phyloP scores from a whole-genome alignment of 2,329 filamentous ascomycete genomes.

The Paracoccidioides lutzii region DNA sequence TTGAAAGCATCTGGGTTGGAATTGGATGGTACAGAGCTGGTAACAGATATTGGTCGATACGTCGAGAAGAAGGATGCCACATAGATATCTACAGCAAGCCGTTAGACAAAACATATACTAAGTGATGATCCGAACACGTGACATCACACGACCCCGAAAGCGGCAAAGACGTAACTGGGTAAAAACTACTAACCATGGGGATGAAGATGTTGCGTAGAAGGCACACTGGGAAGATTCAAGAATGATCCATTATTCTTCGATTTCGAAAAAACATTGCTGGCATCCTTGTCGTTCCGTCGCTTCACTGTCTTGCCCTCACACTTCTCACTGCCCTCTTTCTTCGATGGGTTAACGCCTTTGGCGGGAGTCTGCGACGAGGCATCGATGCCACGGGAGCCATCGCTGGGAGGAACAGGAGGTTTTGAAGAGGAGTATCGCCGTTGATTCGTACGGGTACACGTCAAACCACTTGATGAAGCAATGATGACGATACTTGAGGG shows the following conservation, averaged over 20 bases:
- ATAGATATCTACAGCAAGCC: constrained; percentile 53
- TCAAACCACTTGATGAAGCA: constrained; percentile 17
- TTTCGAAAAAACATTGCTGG: constrained; percentile 19
- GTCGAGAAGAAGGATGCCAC: constrained; percentile 91
- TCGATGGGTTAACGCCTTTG: constrained; percentile 26
- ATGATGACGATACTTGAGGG: constrained; percentile 20
- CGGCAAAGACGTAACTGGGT: neutral
- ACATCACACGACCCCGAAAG: neutral
- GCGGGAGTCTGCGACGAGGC: constrained; percentile 26
- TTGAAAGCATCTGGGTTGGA: constrained; percentile 66
- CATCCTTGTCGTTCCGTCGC: constrained; percentile 25
- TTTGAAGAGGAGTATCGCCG: constrained; percentile 39
- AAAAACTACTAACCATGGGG: constrained; percentile 31
- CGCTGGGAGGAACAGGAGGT: constrained; percentile 33
- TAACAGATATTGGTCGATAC: constrained; percentile 85
- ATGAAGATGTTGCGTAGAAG: constrained; percentile 37
- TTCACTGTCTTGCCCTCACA: constrained; percentile 22
- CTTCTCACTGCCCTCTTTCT: constrained; percentile 21
- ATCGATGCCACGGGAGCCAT: constrained; percentile 30
- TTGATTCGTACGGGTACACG: constrained; percentile 28
- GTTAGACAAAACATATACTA: neutral
- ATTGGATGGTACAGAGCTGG: constrained; percentile 60
- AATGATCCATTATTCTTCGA: constrained; percentile 25
- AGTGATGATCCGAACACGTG: constrained; percentile 4
- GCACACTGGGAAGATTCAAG: constrained; percentile 36